phyloP scores from a whole-genome alignment of 148 eudicot genomes.

The Fagopyrum homotropicum region DNA sequence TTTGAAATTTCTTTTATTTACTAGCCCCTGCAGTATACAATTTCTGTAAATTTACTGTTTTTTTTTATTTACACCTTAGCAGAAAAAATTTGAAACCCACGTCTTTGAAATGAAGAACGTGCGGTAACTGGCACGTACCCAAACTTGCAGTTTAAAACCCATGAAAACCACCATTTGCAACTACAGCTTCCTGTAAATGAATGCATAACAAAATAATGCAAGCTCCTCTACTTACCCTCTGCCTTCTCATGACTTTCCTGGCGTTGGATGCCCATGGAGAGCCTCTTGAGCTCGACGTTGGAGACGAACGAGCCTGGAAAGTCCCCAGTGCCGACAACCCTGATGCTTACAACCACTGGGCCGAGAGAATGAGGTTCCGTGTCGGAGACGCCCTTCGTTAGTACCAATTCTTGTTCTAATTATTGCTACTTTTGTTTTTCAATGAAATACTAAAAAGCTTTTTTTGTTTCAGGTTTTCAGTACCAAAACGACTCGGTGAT shows the following conservation, averaged over 20 bases:
- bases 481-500: slow-evolving; percentile 68
- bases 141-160: not conserved
- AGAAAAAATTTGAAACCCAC: not conserved
- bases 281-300: slow-evolving; percentile 35
- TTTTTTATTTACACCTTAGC: not conserved
- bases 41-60: no score
- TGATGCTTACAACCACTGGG: slow-evolving; percentile 42
- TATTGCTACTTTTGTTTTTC: not conserved
- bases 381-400: slow-evolving; percentile 65
- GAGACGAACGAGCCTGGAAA: slow-evolving; percentile 48
- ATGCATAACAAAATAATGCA: not conserved
- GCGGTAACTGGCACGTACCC: not conserved
- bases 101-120: not conserved
- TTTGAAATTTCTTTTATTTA: no score
- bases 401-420: slow-evolving; percentile 15
- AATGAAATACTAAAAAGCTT: not conserved
- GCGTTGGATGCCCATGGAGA: not conserved
- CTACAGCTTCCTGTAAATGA: not conserved
- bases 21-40: no score
- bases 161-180: not conserved
- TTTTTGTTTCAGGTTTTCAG: slow-evolving; percentile 34
- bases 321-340: slow-evolving; percentile 39
- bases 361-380: slow-evolving; percentile 36
- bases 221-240: not conserved
- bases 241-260: slow-evolving; percentile 2